Percentiles rank a stretch among this genome's conserved stretches.
phyloP scores from a whole-genome alignment of 495 filamentous ascomycete species.

The Talaromyces adpressus region DNA sequence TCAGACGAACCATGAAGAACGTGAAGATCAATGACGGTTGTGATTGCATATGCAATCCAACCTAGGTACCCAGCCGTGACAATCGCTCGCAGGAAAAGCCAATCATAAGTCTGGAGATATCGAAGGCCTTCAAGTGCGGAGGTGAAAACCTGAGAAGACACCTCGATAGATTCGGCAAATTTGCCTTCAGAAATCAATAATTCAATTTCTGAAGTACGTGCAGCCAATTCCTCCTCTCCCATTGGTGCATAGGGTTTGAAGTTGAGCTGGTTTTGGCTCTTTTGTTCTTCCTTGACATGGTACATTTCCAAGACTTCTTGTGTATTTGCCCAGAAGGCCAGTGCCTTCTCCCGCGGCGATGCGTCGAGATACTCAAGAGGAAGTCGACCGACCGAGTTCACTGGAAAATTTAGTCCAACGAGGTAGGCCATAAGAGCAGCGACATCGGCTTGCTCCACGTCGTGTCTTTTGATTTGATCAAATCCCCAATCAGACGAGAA shows the following conservation, averaged over 20 bases:
- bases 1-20: conserved; percentile 69
- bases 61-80: conserved; percentile 92
- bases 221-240: conserved; percentile 53
- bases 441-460: conserved; percentile 92
- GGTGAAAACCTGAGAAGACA: conserved; percentile 68
- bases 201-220: conserved; percentile 62
- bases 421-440: conserved; percentile 96
- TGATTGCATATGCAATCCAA: conserved; percentile 93
- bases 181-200: conserved; percentile 56
- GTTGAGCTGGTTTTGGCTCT: conserved; percentile 63
- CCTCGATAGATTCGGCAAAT: conserved; percentile 67
- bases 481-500: conserved; percentile 87
- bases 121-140: conserved; percentile 76
- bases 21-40: conserved; percentile 84
- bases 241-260: conserved; percentile 65
- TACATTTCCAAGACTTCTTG: conserved; percentile 95
- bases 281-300: conserved; percentile 84
- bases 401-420: conserved; percentile 83
- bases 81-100: conserved; percentile 92
- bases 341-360: conserved; percentile 65
- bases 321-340: conserved; percentile 81
- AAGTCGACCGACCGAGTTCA: conserved; percentile 93
- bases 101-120: conserved; percentile 95
- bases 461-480: conserved; percentile 71
- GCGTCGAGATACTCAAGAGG: conserved; percentile 76